Evolutionary conservation across 2,329 filamentous ascomycete species (phyloP).

Genomic region (Venturia pyrina): DNA sequence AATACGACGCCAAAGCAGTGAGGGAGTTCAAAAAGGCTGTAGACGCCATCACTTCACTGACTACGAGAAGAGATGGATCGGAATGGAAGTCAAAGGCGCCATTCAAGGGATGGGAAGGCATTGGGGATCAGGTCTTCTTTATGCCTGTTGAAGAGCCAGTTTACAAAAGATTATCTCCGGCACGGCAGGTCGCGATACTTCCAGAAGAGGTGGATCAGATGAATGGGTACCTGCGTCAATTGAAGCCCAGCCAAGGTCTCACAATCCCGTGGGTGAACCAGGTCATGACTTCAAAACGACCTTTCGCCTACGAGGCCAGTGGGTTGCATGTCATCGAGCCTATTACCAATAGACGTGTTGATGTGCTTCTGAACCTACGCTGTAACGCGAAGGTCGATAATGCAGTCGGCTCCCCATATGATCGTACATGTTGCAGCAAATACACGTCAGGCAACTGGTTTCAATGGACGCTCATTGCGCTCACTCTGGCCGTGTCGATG

Average conservation of each 20-base stretch:
- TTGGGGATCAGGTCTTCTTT: slow-evolving; percentile 30
- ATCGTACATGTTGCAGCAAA: slow-evolving; percentile 43
- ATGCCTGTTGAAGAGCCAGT: slow-evolving; percentile 38
- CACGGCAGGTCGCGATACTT: slow-evolving; percentile 34
- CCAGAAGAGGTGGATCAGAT: slow-evolving; percentile 41
- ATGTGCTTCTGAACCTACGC: slow-evolving; percentile 44
- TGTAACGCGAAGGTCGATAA: slow-evolving; percentile 40
- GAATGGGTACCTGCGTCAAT: slow-evolving; percentile 40
- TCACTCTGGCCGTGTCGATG: background rate
- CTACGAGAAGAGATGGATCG: slow-evolving; percentile 10
- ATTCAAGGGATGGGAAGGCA: slow-evolving; percentile 14
- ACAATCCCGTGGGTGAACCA: slow-evolving; percentile 11
- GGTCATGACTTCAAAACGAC: slow-evolving; percentile 8
- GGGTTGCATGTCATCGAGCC: slow-evolving; percentile 40
- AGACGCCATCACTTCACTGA: slow-evolving; percentile 28
- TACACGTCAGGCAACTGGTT: slow-evolving; percentile 21
- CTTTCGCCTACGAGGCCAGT: slow-evolving; percentile 6
- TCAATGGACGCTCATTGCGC: slow-evolving; percentile 7
- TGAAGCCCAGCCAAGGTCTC: slow-evolving; percentile 26
- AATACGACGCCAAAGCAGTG: slow-evolving; percentile 37
- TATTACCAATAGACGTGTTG: slow-evolving; percentile 39
- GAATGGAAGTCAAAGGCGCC: slow-evolving; percentile 11
- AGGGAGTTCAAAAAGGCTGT: slow-evolving; percentile 38
- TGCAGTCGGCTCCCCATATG: slow-evolving; percentile 32
- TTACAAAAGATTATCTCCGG: slow-evolving; percentile 34